Conservation (phyloP, 192 early-diverging fungal species). For the Geranomyces variabilis region DNA sequence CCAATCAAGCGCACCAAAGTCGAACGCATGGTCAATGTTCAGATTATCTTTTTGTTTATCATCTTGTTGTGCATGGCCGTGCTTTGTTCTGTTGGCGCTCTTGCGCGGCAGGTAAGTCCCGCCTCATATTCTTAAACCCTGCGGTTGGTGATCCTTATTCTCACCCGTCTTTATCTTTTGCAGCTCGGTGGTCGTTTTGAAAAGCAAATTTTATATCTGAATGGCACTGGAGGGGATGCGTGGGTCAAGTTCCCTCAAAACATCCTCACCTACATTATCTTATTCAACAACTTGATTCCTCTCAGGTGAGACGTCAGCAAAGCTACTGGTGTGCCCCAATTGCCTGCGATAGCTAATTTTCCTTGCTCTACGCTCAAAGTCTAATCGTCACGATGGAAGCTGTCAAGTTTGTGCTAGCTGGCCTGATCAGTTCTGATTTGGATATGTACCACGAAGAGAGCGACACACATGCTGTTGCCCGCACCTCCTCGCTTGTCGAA, state of each 20-base stretch:
- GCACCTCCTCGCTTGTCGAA: constrained; percentile 93
- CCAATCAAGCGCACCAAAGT: constrained; percentile 95
- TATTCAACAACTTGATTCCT: constrained; percentile 99
- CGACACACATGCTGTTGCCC: constrained; percentile 92
- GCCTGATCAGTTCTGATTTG: constrained; percentile 92
- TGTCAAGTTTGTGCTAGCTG: constrained; percentile 89
- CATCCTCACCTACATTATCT: constrained; percentile 95
- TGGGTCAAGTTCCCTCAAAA: constrained; percentile 46
- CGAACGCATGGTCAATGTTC: constrained; percentile 87
- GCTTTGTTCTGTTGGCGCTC: constrained; percentile 80
- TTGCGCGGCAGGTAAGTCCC: constrained; percentile 46
- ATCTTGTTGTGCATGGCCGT: constrained; percentile 83
- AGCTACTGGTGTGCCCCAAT: too few relatives aligned
- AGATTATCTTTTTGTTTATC: constrained; percentile 91
- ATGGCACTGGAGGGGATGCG: not conserved
- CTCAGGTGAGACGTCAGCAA: constrained; percentile 63
- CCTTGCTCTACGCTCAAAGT: too few relatives aligned
- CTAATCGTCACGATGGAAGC: constrained; percentile 99
- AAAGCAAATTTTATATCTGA: constrained; percentile 30
- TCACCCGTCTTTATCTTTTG: constrained; percentile 17
- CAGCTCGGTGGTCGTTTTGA: constrained; percentile 34
- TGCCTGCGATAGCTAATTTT: too few relatives aligned
- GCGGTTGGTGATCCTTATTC: not conserved
- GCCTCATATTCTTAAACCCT: not conserved
- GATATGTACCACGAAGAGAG: constrained; percentile 96